Base-by-base conservation (phyloP, 2,329 filamentous ascomycete genomes). In the Paramyrothecium roridum region DNA sequence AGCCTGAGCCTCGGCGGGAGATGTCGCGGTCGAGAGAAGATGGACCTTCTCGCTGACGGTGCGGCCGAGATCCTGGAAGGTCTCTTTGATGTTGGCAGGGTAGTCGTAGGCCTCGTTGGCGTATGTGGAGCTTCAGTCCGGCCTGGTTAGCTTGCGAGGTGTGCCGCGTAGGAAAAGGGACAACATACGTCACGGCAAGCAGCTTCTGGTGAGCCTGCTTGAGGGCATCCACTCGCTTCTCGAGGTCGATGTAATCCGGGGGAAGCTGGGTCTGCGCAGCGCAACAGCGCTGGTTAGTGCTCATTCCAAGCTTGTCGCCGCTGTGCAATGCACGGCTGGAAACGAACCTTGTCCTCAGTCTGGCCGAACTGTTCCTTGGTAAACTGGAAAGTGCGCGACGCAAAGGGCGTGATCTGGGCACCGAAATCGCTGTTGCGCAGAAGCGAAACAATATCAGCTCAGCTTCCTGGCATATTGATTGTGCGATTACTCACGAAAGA, bases 121-220 rank as follows among this genome's bases (percentile, higher is more conserved):
- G 79, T 96, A 99, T 81, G 97, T 92, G 61, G 91, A 93, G 66
- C 91, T 96, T 70, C 57, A 48, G 52, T 54, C 40, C 52, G 22
- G 47, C 13, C 20, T 52, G 52, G 63, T 70, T 54, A 71, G 64
- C 50, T 52, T 51, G 53, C 58, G 26, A 50, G 30, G 48, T 34
- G 23, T 33, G n/a, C n/a, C 7, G 46, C 23, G 21, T 34, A 19
- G 16, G 33, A 23, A 34, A 30, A n/a, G n/a, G n/a, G 34, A 46
- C 19, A n/a, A 84, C 89, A 77, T 80, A 96, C 90, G 95, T 99
- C 71, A 98, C 95, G 64, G 91, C 86, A 60, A 99, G 86, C 81
- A 99, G 90, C 81, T 96, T 96, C 79, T 96, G 91, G 76, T 99
- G 95, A 57, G 96, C 95, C 70, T 90, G 87, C 82, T 96, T 98